Percentiles rank a stretch among this genome's conserved stretches.
phyloP scores from a whole-genome alignment of 1,139 yeast genomes.

The Saccharomyces uvarum region DNA sequence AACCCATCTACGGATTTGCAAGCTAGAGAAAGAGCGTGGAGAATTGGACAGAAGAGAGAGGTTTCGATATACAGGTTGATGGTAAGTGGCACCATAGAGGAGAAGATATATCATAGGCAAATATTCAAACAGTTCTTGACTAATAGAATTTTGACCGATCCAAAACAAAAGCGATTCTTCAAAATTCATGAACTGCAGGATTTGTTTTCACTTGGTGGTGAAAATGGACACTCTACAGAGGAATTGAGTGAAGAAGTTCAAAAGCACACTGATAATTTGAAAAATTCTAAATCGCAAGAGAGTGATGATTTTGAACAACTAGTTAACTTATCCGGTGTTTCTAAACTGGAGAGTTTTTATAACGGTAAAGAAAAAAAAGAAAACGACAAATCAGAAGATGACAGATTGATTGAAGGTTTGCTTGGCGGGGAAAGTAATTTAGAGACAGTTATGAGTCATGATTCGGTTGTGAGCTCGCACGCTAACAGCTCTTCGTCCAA shows the following conservation, averaged over 20 bases:
- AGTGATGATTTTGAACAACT: conserved; percentile 53
- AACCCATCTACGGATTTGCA: conserved; percentile 96
- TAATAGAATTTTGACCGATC: conserved; percentile 89
- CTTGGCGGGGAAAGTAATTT: conserved; percentile 63
- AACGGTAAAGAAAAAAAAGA: conserved; percentile 45
- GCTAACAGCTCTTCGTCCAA: conserved; percentile 43
- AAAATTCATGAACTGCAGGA: conserved; percentile 89
- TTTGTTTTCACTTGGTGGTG: conserved; percentile 76
- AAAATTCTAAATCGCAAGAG: conserved; percentile 30
- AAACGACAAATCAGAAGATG: conserved; percentile 41
- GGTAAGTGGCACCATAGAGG: conserved; percentile 95
- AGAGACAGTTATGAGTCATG: conserved; percentile 57
- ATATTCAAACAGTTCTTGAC: conserved; percentile 91
- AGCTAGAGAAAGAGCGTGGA: conserved; percentile 96
- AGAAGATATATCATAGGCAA: conserved; percentile 91
- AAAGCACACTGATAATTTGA: conserved; percentile 25
- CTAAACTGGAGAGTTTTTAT: conserved; percentile 40
- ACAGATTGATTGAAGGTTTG: conserved; percentile 64
- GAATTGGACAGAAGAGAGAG: conserved; percentile 88
- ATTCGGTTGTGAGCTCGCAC: conserved; percentile 55
- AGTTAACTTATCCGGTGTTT: conserved; percentile 42
- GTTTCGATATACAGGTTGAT: conserved; percentile 87
- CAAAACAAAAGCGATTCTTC: conserved; percentile 87
- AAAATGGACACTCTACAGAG: conserved; percentile 44
- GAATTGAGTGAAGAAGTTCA: conserved; percentile 28